Conservation (phyloP, 1,284 basidiomycete species). For the Boletus smithii region DNA sequence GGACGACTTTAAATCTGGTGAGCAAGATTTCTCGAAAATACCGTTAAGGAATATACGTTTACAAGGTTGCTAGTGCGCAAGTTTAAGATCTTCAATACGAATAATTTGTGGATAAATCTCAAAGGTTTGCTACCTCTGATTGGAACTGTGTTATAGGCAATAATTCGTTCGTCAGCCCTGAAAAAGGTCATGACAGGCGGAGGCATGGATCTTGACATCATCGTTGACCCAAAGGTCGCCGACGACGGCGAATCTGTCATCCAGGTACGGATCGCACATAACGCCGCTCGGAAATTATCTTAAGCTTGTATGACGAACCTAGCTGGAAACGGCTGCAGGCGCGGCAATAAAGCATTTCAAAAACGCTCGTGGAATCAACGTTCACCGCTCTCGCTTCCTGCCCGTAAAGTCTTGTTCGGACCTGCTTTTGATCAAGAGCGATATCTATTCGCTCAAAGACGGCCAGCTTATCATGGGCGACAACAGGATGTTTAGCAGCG, state of each 20-base stretch:
- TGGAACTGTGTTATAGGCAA: not conserved
- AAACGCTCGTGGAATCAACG: conserved; percentile 94
- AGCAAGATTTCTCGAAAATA: not conserved
- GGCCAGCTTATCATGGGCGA: conserved; percentile 91
- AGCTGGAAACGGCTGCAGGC: conserved; percentile 96
- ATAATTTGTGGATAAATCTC: conserved; percentile 96
- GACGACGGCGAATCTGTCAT: conserved; percentile 86
- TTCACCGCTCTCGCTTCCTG: conserved; percentile 93
- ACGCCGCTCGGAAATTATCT: conserved; percentile 9
- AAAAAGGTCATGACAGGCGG: conserved; percentile 92
- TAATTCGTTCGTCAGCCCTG: conserved; percentile 51
- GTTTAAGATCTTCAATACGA: conserved; percentile 95
- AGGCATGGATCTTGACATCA: conserved; percentile 86
- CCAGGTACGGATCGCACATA: conserved; percentile 38
- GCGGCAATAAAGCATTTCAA: conserved; percentile 97
- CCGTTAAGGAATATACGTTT: not conserved
- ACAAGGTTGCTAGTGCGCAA: conserved; percentile 52
- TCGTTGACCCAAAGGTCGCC: conserved; percentile 89
- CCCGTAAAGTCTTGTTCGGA: conserved; percentile 92
- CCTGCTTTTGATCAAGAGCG: conserved; percentile 90
- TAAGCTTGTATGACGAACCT: conserved; percentile 25
- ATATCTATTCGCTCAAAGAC: conserved; percentile 92
- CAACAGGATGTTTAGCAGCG: conserved; percentile 84
- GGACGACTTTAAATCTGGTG: conserved; percentile 90
- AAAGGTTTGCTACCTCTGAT: conserved; percentile 43